These are phyloP conservation scores for Dendrocalamus sinicus DNA, from an alignment of 176 grass and related monocot genomes.

Conservation along the genomic window DNA sequence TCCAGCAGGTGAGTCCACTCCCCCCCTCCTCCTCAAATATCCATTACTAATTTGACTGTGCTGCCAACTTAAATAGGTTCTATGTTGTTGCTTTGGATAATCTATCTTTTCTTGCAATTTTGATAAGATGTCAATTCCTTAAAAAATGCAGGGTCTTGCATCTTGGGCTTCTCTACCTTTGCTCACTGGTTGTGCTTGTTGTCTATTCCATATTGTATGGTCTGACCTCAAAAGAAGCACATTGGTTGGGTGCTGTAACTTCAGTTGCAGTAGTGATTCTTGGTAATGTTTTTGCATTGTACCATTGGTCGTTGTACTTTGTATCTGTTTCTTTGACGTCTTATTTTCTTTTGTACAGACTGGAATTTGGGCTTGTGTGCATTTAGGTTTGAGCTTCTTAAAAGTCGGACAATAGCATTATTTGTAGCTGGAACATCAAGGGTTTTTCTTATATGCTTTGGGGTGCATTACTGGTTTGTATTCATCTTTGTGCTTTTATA, in stretches of 20 bases:
- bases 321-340: constrained; percentile 38
- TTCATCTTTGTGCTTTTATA: constrained; percentile 40
- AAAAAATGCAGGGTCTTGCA: constrained; percentile 68
- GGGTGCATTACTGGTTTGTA: constrained; percentile 93
- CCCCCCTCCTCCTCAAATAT: not conserved
- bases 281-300: constrained; percentile 65
- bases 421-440: constrained; percentile 93
- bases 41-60: not conserved
- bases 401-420: constrained; percentile 78
- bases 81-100: constrained; percentile 38
- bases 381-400: constrained; percentile 95
- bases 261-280: constrained; percentile 92
- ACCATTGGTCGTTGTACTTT: constrained; percentile 16
- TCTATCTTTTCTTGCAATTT: constrained; percentile 40
- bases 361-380: constrained; percentile 94
- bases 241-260: constrained; percentile 87
- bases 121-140: constrained; percentile 38
- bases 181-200: constrained; percentile 78
- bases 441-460: constrained; percentile 98
- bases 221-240: constrained; percentile 92
- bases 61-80: constrained; percentile 20
- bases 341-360: constrained; percentile 65
- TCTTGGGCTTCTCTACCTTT: constrained; percentile 88
- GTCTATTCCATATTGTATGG: constrained; percentile 88
- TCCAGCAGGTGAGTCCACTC: constrained; percentile 72